phyloP scores from a whole-genome alignment of 306 rosid species.

The Pyrus bretschneideri region DNA sequence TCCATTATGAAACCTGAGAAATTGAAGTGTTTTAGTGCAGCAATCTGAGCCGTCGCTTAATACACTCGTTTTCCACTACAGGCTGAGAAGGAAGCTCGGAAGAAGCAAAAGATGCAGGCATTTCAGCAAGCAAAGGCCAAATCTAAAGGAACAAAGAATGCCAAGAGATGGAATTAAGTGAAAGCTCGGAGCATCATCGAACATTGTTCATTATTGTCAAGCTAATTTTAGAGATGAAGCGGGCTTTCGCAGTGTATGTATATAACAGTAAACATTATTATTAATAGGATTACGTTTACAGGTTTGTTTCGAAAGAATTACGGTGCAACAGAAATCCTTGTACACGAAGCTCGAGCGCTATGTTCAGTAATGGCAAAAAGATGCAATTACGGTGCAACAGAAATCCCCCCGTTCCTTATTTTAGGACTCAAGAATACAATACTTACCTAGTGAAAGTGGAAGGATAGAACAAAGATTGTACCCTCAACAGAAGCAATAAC shows the following conservation, averaged over 20 bases:
- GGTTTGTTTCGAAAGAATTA: neutral
- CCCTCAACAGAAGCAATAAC: too few species aligned
- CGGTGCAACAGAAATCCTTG: neutral
- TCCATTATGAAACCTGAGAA: neutral
- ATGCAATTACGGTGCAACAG: neutral
- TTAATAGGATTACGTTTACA: conserved; percentile 32
- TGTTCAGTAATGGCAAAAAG: neutral
- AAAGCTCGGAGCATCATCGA: neutral
- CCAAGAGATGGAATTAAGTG: conserved; percentile 85
- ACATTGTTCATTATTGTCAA: neutral
- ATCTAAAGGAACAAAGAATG: conserved; percentile 68
- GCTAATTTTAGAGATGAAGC: conserved; percentile 16
- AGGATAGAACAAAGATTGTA: too few species aligned
- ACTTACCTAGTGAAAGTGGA: too few species aligned
- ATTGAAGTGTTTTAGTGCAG: neutral
- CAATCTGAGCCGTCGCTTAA: neutral
- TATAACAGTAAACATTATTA: neutral
- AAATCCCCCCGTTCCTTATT: too few species aligned
- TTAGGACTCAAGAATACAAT: too few species aligned
- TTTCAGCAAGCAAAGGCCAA: conserved; percentile 91
- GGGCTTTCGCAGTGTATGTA: conserved; percentile 36
- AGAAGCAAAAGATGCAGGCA: conserved; percentile 82
- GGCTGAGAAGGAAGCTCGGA: conserved; percentile 95
- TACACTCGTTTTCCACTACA: neutral
- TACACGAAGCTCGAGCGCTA: too few species aligned